A percentile compares a stretch with the other conserved stretches of the same genome.
These are phyloP conservation scores for Amborella trichopoda DNA, from an alignment of 164 flowering plant species.

Conservation along the genomic window DNA sequence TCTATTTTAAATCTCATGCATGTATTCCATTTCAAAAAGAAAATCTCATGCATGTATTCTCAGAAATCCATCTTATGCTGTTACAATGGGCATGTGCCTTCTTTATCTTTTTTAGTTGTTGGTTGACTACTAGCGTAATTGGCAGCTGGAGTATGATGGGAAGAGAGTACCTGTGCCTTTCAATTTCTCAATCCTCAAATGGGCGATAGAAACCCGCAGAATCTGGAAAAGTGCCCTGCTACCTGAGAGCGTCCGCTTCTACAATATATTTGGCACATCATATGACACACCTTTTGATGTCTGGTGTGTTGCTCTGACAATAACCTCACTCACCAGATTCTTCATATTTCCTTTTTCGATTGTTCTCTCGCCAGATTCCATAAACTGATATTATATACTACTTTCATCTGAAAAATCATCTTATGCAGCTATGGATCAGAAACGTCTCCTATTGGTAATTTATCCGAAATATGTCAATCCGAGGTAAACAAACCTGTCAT, in stretches of 20 bases:
- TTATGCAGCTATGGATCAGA: slow-evolving; percentile 71
- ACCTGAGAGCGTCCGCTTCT: slow-evolving; percentile 61
- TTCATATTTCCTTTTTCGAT: neutral
- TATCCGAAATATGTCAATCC: slow-evolving; percentile 67
- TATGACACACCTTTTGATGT: slow-evolving; percentile 81
- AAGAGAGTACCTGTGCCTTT: slow-evolving; percentile 60
- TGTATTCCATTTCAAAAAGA: too few relatives aligned
- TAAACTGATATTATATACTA: too few relatives aligned
- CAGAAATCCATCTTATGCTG: too few relatives aligned
- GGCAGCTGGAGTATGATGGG: slow-evolving; percentile 55
- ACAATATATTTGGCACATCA: slow-evolving; percentile 73
- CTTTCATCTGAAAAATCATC: too few relatives aligned
- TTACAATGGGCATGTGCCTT: too few relatives aligned
- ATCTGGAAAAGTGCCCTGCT: slow-evolving; percentile 47
- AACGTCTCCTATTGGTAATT: slow-evolving; percentile 48
- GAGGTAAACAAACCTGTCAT: slow-evolving; percentile 33
- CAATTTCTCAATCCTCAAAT: slow-evolving; percentile 45
- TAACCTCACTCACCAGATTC: too few relatives aligned
- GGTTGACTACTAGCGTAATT: too few relatives aligned
- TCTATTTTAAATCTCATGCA: too few relatives aligned
- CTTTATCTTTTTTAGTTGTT: too few relatives aligned
- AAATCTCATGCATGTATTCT: too few relatives aligned
- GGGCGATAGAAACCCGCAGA: slow-evolving; percentile 75
- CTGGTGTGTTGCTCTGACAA: slow-evolving; percentile 38
- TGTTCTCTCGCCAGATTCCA: neutral